Evolutionary conservation across 176 grass and related monocot genomes (phyloP), one percentile per base, ranked within the genome.

Genomic region (Ensete glaucum): DNA sequence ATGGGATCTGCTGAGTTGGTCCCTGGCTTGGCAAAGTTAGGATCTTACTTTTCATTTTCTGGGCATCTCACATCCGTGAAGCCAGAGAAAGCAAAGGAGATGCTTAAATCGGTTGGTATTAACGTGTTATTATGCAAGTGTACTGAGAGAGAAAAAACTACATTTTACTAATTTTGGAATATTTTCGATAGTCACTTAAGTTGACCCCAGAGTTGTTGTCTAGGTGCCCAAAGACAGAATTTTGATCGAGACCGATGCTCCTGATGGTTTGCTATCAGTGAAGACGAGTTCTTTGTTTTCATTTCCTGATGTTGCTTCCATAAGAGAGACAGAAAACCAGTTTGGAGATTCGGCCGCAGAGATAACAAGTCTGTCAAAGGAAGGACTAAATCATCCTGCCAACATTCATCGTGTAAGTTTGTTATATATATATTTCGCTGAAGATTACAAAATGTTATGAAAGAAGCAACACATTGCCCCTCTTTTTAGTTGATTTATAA

Each of bases 1-100:
- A 9, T 98, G 17, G 94, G 94, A 76, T 93, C 94, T 87, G 76
- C 88, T 62, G 94, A 98, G 81, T 91, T 89, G 84, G 88, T 93
- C 70, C 62, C 73, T 16, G 57, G 76, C 22, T 82, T 97, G 81
- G 88, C 88, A 79, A 91, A 87, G 81, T 73, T 98, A 16, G 86
- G 88, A 43, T 91, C 84, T 16, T 91, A 98, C 54, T 98, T 98
- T 76, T 98, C 88, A 20, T 82, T 93, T 53, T 98, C 94, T 25
- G 94, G 94, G 22, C 83, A 83, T 53, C 75, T 91, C 54, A 87
- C 81, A 55, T 76, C 73, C 75, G 81, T 98, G 94, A 93, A 93
- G 76, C 80, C 64, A 62, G 81, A 76, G 20, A 93, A 89, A 73
- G 88, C 85, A 65, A 98, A 93, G 77, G 20, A 92, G 76, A 88